Evolutionary conservation across 2,329 filamentous ascomycete genomes (phyloP).

Genomic region (Eutypa lata): DNA sequence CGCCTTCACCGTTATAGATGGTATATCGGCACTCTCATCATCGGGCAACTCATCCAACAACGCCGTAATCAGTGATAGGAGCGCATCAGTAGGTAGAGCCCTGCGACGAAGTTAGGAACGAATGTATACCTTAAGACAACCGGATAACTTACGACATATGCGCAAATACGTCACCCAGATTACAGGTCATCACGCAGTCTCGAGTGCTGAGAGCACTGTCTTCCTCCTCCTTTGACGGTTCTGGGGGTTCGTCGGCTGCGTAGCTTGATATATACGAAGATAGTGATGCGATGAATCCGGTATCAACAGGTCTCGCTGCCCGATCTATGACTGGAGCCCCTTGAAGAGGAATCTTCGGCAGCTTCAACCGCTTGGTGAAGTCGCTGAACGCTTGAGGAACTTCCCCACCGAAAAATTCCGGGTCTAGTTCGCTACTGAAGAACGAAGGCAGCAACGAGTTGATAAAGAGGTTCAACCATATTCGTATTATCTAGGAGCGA

Average conservation of each 20-base stretch:
- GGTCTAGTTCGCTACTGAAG: constrained; percentile 49
- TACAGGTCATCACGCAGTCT: constrained; percentile 89
- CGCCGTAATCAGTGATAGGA: constrained; percentile 65
- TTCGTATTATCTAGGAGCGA: constrained; percentile 70
- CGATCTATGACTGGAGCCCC: constrained; percentile 92
- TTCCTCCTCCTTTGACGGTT: constrained; percentile 94
- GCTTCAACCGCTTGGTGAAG: constrained; percentile 59
- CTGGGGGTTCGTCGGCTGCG: constrained; percentile 93
- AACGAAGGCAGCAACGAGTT: constrained; percentile 89
- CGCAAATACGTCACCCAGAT: constrained; percentile 75
- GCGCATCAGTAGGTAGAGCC: constrained; percentile 55
- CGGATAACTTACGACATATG: constrained; percentile 68
- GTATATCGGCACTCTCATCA: constrained; percentile 65
- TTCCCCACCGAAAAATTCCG: neutral
- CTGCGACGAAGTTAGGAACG: constrained; percentile 35
- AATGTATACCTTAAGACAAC: neutral
- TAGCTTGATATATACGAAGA: constrained; percentile 99
- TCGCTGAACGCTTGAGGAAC: neutral
- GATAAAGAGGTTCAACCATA: constrained; percentile 92
- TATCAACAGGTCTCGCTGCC: constrained; percentile 72
- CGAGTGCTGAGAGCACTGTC: constrained; percentile 94
- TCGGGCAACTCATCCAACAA: constrained; percentile 85
- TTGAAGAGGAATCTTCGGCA: constrained; percentile 83
- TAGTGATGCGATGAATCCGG: constrained; percentile 87
- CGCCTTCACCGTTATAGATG: constrained; percentile 84